A percentile compares a stretch with the other conserved stretches of the same genome.
phyloP scores from a whole-genome alignment of 1,284 basidiomycete species.

The Pholiota adiposa region DNA sequence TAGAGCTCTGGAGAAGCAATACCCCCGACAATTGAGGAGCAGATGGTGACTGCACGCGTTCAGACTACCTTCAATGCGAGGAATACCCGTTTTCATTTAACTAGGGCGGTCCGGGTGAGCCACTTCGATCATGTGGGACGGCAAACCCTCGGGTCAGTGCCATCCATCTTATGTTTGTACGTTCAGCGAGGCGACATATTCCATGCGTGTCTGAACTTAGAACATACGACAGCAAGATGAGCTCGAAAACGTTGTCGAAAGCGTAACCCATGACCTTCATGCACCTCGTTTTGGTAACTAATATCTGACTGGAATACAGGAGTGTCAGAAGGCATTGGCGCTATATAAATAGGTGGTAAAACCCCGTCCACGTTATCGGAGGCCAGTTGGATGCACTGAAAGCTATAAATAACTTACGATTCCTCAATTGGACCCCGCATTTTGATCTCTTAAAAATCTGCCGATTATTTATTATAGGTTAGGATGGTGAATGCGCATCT shows the following conservation, averaged over 20 bases:
- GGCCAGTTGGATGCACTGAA: no score
- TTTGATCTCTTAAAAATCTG: no score
- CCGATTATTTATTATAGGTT: no score
- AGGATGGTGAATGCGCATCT: no score
- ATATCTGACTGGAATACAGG: no score
- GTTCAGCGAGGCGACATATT: background rate
- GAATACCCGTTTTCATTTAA: constrained; percentile 10
- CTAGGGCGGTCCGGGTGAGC: background rate
- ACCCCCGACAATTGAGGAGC: background rate
- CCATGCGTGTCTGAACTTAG: background rate
- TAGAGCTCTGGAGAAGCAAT: background rate
- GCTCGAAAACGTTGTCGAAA: background rate
- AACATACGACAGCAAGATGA: background rate
- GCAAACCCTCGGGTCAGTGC: background rate
- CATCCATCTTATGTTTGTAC: background rate
- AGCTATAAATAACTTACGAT: no score
- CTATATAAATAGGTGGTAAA: no score
- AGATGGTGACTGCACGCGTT: background rate
- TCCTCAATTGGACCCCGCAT: no score
- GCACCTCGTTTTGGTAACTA: no score
- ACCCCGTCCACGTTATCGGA: no score
- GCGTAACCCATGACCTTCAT: background rate
- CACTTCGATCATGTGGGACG: background rate
- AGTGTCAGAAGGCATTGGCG: no score
- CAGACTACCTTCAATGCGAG: constrained; percentile 4